Percentiles rank a stretch among this genome's conserved stretches.
These are phyloP conservation scores for Solanum chiquidenum DNA, from an alignment of 257 asterid species.

Conservation along the genomic window DNA sequence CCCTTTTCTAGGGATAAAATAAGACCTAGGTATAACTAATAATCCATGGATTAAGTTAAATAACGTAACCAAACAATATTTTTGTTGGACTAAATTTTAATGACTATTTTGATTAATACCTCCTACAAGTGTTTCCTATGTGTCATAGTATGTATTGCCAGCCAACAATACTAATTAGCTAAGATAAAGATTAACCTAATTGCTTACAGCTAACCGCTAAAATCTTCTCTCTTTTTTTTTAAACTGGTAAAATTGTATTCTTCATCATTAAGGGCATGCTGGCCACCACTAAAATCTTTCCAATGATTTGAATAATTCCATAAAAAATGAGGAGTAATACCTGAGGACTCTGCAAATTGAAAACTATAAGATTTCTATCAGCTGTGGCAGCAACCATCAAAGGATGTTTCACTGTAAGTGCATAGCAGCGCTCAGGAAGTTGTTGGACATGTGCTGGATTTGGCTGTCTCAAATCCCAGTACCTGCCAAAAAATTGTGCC, in stretches of 20 bases:
- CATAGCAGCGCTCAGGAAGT: slow-evolving; percentile 96
- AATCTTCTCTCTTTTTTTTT: background rate
- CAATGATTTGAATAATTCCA: background rate
- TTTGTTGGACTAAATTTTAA: too few species aligned
- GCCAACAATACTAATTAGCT: background rate
- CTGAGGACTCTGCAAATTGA: slow-evolving; percentile 97
- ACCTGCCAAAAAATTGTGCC: slow-evolving; percentile 34
- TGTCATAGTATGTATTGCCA: background rate
- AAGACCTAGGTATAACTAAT: background rate
- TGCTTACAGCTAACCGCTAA: background rate
- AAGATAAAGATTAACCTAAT: background rate
- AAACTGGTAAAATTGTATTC: background rate
- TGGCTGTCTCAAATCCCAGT: slow-evolving; percentile 93
- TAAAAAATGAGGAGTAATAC: slow-evolving; percentile 19
- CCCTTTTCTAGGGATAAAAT: background rate
- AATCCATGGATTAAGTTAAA: too few species aligned
- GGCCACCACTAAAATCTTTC: background rate
- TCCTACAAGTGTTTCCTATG: too few species aligned
- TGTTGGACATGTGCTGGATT: slow-evolving; percentile 84
- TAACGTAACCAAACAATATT: too few species aligned
- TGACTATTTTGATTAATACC: too few species aligned
- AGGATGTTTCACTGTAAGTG: slow-evolving; percentile 79
- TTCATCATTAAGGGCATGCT: background rate
- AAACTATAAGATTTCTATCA: slow-evolving; percentile 76
- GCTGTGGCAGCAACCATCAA: slow-evolving; percentile 96